A percentile compares a stretch with the other conserved stretches of the same genome.
These are phyloP conservation scores for Leptomonas seymouri DNA, from an alignment of 208 protist species.

Conservation along the genomic window DNA sequence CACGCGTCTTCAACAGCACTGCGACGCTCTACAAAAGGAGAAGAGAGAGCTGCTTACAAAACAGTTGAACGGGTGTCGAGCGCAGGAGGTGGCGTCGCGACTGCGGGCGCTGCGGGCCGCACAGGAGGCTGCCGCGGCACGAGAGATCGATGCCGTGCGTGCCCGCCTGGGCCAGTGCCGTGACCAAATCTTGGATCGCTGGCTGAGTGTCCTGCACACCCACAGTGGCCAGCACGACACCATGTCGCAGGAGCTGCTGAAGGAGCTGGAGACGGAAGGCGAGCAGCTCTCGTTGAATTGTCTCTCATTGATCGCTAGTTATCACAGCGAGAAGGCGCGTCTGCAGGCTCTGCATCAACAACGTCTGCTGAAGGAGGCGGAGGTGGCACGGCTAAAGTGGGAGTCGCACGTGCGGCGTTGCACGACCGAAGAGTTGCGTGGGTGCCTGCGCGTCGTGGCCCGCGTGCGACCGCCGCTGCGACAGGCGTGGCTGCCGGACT, in stretches of 20 bases:
- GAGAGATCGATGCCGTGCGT: constrained; percentile 27
- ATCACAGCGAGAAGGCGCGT: constrained; percentile 28
- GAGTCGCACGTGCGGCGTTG: constrained; percentile 36
- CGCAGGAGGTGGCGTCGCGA: constrained; percentile 28
- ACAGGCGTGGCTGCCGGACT: constrained; percentile 26
- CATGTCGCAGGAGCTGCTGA: constrained; percentile 14
- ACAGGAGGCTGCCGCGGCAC: constrained; percentile 21
- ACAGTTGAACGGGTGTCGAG: constrained; percentile 8
- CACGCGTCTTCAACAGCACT: constrained; percentile 28
- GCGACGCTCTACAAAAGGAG: constrained; percentile 7
- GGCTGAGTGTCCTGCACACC: constrained; percentile 28
- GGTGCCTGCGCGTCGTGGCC: constrained; percentile 33
- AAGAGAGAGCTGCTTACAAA: constrained; percentile 13
- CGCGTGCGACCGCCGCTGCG: constrained; percentile 24
- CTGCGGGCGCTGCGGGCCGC: constrained; percentile 25
- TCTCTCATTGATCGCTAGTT: constrained; percentile 15
- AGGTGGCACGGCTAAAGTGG: constrained; percentile 30
- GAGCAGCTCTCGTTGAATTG: constrained; percentile 14
- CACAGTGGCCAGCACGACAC: constrained; percentile 21
- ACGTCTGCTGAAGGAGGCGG: constrained; percentile 25
- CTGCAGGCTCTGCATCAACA: constrained; percentile 31
- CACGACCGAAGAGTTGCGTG: constrained; percentile 25
- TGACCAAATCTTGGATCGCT: constrained; percentile 13
- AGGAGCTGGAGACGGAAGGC: constrained; percentile 25
- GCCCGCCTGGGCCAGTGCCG: constrained; percentile 21